Evolutionary conservation across 345 rosid genomes (phyloP).

Genomic region (Ricinus communis): DNA sequence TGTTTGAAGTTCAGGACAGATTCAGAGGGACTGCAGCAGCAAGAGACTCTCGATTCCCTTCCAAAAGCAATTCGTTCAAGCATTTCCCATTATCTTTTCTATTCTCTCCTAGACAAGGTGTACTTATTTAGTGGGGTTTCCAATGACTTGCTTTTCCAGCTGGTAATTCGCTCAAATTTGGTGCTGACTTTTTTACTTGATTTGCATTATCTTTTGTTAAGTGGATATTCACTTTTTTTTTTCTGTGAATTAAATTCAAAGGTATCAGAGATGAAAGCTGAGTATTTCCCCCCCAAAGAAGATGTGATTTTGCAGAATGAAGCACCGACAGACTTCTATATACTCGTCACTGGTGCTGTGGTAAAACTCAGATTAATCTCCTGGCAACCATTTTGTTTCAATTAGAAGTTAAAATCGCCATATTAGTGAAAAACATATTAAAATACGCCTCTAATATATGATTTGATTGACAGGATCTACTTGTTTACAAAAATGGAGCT

Average conservation of each 20-base stretch:
- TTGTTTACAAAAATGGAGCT: constrained; percentile 22
- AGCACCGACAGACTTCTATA: constrained; percentile 34
- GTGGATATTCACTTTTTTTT: background rate
- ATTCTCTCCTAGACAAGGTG: constrained; percentile 29
- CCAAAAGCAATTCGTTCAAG: constrained; percentile 39
- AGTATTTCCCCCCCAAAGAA: constrained; percentile 35
- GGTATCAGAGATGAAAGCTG: constrained; percentile 42
- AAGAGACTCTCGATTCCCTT: constrained; percentile 37
- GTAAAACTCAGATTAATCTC: constrained; percentile 4
- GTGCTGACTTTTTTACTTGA: background rate
- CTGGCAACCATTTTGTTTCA: background rate
- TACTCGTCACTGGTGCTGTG: constrained; percentile 37
- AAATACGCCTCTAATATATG: background rate
- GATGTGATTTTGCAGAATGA: constrained; percentile 39
- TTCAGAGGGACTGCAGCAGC: constrained; percentile 37
- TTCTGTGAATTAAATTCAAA: constrained; percentile 9
- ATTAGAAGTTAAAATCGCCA: background rate
- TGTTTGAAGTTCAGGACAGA: constrained; percentile 38
- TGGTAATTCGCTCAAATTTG: constrained; percentile 18
- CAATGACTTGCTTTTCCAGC: constrained; percentile 30
- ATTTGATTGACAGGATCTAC: constrained; percentile 22
- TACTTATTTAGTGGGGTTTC: constrained; percentile 33
- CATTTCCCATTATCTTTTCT: constrained; percentile 37
- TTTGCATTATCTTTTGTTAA: background rate
- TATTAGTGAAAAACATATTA: background rate